phyloP scores from a whole-genome alignment of 768 basidiomycete species.

The Pilatotrama ljubarskyi region DNA sequence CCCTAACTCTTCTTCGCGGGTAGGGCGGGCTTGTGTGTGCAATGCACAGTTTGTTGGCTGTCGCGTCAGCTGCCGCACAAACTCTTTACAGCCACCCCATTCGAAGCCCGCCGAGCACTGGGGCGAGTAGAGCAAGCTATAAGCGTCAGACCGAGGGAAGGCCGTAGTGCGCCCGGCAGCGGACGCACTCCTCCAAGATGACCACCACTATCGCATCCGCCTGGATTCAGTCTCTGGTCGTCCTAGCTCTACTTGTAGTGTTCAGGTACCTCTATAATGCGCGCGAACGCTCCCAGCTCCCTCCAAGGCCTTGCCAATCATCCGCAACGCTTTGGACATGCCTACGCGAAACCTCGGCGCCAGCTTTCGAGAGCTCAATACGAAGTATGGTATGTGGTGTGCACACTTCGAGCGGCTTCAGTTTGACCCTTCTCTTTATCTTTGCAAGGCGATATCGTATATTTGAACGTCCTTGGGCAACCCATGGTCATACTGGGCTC shows the following conservation, averaged over 20 bases:
- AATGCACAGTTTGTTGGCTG: no score
- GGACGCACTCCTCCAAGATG: neutral
- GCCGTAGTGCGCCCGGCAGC: no score
- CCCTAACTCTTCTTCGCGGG: no score
- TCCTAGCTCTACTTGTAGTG: neutral
- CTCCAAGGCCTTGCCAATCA: constrained; percentile 4
- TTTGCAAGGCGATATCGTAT: constrained; percentile 11
- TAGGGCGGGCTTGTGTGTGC: no score
- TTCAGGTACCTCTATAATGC: neutral
- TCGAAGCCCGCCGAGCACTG: no score
- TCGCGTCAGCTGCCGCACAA: no score
- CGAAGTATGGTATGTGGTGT: constrained; percentile 4
- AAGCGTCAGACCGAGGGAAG: no score
- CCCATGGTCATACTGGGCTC: constrained; percentile 12
- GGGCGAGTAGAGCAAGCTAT: no score
- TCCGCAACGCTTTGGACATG: constrained; percentile 9
- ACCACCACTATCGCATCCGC: neutral
- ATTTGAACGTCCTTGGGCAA: constrained; percentile 9
- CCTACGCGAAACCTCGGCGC: neutral
- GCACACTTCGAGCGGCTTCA: neutral
- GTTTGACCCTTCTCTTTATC: no score
- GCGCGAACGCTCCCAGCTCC: neutral
- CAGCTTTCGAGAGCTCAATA: constrained; percentile 5
- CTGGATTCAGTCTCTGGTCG: neutral
- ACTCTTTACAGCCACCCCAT: no score